Evolutionary conservation across 148 eudicot species (phyloP), one percentile per base, ranked within the genome.

Genomic region (Silene latifolia): DNA sequence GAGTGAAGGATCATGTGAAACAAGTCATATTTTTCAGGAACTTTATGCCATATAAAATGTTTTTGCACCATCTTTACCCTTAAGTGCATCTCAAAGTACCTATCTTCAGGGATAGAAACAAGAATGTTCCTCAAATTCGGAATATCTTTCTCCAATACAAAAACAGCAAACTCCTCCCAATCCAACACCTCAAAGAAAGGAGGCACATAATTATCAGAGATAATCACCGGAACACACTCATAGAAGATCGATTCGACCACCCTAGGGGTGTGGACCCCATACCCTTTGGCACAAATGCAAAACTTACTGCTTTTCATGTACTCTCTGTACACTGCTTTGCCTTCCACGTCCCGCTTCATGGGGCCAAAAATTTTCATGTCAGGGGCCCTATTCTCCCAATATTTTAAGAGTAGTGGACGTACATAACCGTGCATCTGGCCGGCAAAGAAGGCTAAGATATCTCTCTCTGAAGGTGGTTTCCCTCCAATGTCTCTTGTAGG

Each of bases 1-100:
- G 95, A 92, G 78, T 92, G 97, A 86, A 92, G 97, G 76, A 81
- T 84, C 94, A 89, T 89, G 63, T 91, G 89, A 81, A 91, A 91
- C 81, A 91, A 83, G 71, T 92, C 97, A 69, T 89, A 90, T 80
- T 90, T 92, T 77, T 77, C 83, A 0, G 95, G 90, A 51, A 76
- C 63, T 77, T 86, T 86, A 74, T 90, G 87, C 95, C 97, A 92
- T 8, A 88, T 64, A 58, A 92, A 92, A 82, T 90, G 92, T 24
- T 66, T 77, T 72, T 86, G 88, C 76, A 88, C 89, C 81, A 78
- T 78, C 78, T 77, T 83, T 10, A 90, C 78, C 67, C 86, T 82
- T 23, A 73, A 79, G 71, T 87, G 91, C 97, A 92, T 88, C 7
- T 69, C 86, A 13, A 83, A 70, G 80, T 92, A 92, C 80, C 76